Percentiles rank a stretch among this genome's conserved stretches.
Evolutionary conservation across 2,329 filamentous ascomycete genomes (phyloP).

Genomic region (Periconia sp.): DNA sequence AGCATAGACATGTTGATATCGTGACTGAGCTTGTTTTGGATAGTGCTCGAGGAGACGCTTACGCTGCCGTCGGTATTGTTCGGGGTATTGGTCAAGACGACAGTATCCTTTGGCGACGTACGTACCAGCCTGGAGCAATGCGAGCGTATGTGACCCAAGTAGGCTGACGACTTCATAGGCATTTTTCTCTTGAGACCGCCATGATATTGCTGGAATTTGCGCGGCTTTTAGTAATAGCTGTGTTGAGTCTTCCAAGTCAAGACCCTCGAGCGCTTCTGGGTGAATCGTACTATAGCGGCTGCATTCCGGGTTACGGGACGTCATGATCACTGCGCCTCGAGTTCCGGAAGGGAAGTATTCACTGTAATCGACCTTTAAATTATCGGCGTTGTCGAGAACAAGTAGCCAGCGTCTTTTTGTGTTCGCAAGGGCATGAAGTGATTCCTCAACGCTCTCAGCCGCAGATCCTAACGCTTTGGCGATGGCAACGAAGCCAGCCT

Average conservation of each 20-base stretch:
- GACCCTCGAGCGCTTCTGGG: conserved; percentile 16
- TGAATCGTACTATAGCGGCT: conserved; percentile 12
- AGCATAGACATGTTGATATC: conserved; percentile 44
- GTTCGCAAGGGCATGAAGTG: conserved; percentile 15
- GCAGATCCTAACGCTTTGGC: conserved; percentile 20
- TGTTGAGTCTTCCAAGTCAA: conserved; percentile 15
- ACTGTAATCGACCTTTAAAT: conserved; percentile 18
- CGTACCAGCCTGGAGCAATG: conserved; percentile 33
- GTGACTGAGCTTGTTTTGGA: conserved; percentile 33
- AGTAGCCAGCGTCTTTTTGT: conserved; percentile 24
- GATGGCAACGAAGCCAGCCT: conserved; percentile 28
- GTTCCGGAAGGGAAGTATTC: conserved; percentile 22
- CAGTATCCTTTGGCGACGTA: conserved; percentile 33
- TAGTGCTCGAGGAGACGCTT: conserved; percentile 33
- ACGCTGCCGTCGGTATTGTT: conserved; percentile 24
- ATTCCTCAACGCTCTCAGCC: conserved; percentile 20
- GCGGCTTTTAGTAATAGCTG: conserved; percentile 23
- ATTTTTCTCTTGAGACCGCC: conserved; percentile 1
- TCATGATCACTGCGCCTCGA: conserved; percentile 22
- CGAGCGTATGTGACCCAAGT: conserved; percentile 29
- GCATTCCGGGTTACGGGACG: conserved; percentile 23
- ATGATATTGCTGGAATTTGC: conserved; percentile 4
- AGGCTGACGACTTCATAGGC: conserved; percentile 16
- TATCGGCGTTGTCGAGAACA: conserved; percentile 33
- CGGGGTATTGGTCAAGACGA: conserved; percentile 27